Evolutionary conservation across 345 rosid species (phyloP).

Genomic region (Turritis glabra): DNA sequence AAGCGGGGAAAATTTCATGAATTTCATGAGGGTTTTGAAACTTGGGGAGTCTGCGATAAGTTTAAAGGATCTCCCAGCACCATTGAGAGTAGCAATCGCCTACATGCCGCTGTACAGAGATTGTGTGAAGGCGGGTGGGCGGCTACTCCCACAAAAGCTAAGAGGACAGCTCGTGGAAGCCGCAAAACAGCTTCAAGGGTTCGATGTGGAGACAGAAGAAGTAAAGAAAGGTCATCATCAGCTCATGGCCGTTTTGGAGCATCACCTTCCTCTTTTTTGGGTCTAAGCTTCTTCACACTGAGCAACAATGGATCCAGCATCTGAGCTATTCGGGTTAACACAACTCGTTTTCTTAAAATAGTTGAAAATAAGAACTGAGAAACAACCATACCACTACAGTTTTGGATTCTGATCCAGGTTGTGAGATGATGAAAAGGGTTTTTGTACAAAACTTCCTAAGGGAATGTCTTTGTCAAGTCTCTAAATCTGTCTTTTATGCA

Average conservation of each 20-base stretch:
- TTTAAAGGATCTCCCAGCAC: conserved; percentile 72
- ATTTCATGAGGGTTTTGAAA: conserved; percentile 65
- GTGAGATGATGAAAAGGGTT: conserved; percentile 6
- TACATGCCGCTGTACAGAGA: conserved; percentile 87
- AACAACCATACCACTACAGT: conserved; percentile 7
- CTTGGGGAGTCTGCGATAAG: conserved; percentile 71
- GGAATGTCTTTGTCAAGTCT: conserved; percentile 37
- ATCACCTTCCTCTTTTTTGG: conserved; percentile 77
- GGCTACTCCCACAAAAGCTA: conserved; percentile 66
- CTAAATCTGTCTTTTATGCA: conserved; percentile 17
- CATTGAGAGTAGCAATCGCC: conserved; percentile 75
- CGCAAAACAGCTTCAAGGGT: conserved; percentile 68
- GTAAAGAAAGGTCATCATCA: conserved; percentile 47
- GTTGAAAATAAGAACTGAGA: conserved; percentile 25
- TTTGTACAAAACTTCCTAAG: conserved; percentile 22
- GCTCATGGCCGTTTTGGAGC: conserved; percentile 71
- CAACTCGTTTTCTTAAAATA: background rate
- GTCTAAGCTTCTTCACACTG: conserved; percentile 41
- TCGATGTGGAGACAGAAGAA: conserved; percentile 47
- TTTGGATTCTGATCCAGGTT: conserved; percentile 28
- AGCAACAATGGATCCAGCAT: conserved; percentile 19
- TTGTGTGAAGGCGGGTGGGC: conserved; percentile 60
- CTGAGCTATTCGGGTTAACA: conserved; percentile 3
- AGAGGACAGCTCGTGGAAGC: conserved; percentile 91
- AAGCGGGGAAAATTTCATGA: conserved; percentile 68